Conservation (phyloP, 768 basidiomycete species). For the Pholiota conissans region DNA sequence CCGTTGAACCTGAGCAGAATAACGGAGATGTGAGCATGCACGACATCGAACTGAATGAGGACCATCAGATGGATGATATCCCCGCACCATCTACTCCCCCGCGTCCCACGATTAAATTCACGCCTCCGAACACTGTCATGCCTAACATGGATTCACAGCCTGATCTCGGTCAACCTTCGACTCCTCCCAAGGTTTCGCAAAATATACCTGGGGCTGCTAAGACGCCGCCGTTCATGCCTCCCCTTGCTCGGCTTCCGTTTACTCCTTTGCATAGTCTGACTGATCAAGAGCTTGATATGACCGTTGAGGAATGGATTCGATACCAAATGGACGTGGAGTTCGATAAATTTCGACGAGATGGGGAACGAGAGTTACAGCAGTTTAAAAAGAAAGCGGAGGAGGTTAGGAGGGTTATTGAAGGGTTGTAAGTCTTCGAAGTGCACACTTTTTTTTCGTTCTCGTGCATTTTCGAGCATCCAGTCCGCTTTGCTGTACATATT, state of each 20-base stretch:
- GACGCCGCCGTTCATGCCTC: conserved; percentile 29
- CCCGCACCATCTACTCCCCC: conserved; percentile 16
- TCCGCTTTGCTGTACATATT: neutral
- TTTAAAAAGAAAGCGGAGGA: conserved; percentile 43
- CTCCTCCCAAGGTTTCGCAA: neutral
- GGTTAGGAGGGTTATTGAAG: conserved; percentile 37
- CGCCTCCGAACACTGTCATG: neutral
- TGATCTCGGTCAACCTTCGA: neutral
- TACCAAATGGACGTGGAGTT: conserved; percentile 72
- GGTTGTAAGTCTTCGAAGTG: conserved; percentile 21
- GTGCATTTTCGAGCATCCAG: neutral
- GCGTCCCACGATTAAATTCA: conserved; percentile 5
- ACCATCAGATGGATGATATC: conserved; percentile 8
- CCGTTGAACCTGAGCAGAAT: neutral
- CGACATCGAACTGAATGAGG: conserved; percentile 15
- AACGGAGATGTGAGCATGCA: conserved; percentile 30
- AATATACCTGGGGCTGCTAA: neutral
- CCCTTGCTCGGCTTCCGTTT: conserved; percentile 47
- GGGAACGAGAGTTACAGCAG: conserved; percentile 41
- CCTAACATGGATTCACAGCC: neutral
- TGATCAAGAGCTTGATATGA: conserved; percentile 73
- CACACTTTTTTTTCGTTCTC: neutral
- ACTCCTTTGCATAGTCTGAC: conserved; percentile 45
- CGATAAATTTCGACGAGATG: conserved; percentile 49
- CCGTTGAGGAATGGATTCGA: conserved; percentile 82